Percentiles rank a stretch among this genome's conserved stretches.
These are phyloP conservation scores for Malus hybrid DNA, from an alignment of 331 rosid species.

Conservation along the genomic window DNA sequence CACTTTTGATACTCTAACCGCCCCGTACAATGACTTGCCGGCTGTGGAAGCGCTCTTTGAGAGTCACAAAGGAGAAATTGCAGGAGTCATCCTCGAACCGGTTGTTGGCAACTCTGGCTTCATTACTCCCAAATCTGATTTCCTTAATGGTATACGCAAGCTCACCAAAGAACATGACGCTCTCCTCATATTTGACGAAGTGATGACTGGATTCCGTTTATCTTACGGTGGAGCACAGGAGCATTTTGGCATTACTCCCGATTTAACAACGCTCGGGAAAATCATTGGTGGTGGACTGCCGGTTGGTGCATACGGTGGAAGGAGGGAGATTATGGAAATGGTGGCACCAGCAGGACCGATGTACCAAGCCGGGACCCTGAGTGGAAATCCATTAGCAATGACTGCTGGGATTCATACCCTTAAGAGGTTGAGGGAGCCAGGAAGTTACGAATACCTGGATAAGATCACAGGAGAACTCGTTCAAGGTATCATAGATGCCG, in stretches of 20 bases:
- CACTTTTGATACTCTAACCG: constrained; percentile 64
- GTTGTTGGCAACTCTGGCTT: constrained; percentile 96
- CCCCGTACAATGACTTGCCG: constrained; percentile 62
- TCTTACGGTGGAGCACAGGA: constrained; percentile 96
- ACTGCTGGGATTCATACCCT: constrained; percentile 91
- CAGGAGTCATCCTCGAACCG: constrained; percentile 78
- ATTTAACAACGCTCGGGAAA: constrained; percentile 77
- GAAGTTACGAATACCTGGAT: constrained; percentile 66
- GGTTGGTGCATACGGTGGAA: constrained; percentile 92
- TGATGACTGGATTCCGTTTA: constrained; percentile 97
- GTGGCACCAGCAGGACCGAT: constrained; percentile 98
- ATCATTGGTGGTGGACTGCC: constrained; percentile 97
- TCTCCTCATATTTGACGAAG: constrained; percentile 89
- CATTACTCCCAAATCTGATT: constrained; percentile 57
- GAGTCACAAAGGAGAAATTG: constrained; percentile 61
- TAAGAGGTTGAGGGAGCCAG: constrained; percentile 67
- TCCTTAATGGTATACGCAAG: constrained; percentile 58
- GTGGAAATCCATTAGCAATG: constrained; percentile 98
- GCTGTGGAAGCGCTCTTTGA: constrained; percentile 69
- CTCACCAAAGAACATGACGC: constrained; percentile 60
- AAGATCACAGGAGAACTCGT: constrained; percentile 63
- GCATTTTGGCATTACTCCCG: constrained; percentile 79
- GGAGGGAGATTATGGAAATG: constrained; percentile 89
- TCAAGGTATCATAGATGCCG: constrained; percentile 65
- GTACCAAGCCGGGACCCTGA: constrained; percentile 97